Conservation (phyloP, 1,139 yeast genomes). For the Debaryomycetaceae sp. region DNA sequence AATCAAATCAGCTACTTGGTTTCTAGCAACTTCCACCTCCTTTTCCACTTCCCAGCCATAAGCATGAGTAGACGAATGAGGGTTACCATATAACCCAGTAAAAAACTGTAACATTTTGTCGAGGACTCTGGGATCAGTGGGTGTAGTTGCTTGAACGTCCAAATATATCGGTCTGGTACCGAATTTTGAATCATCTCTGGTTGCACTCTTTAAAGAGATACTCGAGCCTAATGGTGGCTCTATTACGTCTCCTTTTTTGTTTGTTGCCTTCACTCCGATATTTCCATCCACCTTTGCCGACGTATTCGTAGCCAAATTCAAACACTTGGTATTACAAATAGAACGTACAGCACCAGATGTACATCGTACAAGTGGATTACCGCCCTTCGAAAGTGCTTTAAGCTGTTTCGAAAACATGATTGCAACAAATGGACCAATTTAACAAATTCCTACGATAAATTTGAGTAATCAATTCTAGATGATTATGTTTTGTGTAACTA, state of each 20-base stretch:
- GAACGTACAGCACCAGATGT: not conserved
- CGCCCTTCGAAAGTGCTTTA: not conserved
- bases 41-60: constrained; percentile 99
- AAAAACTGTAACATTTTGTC: constrained; percentile 91
- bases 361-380: not conserved
- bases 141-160: constrained; percentile 98
- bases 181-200: constrained; percentile 42
- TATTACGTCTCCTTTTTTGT: constrained; percentile 7
- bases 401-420: not conserved
- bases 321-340: not conserved
- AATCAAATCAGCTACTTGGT: constrained; percentile 74
- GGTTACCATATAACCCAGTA: constrained; percentile 95
- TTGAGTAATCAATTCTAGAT: too few species aligned
- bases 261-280: constrained; percentile 10
- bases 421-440: not conserved
- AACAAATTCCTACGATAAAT: too few species aligned
- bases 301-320: constrained; percentile 8
- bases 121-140: constrained; percentile 93
- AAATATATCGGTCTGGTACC: constrained; percentile 87
- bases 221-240: constrained; percentile 44
- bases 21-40: constrained; percentile 86
- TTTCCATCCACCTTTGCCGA: constrained; percentile 8
- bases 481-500: too few species aligned
- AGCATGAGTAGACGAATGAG: constrained; percentile 96
- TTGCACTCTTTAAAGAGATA: constrained; percentile 41